Conservation (phyloP, 139 green algal genomes). For the Coelastrella sp. region DNA sequence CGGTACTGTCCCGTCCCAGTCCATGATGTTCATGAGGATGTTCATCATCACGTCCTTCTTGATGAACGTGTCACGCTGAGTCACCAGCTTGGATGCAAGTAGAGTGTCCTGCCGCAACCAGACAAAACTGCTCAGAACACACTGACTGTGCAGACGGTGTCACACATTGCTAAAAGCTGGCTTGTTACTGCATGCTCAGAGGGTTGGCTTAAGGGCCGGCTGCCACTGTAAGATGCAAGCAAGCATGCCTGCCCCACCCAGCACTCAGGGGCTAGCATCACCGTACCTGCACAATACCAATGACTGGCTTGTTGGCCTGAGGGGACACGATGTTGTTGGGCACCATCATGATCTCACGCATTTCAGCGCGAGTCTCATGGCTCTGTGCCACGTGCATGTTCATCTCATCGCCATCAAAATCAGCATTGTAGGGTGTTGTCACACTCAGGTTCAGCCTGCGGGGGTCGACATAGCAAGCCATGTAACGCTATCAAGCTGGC, state of each 20-base stretch:
- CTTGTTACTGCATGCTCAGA: too few relatives aligned
- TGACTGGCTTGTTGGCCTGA: conserved; percentile 98
- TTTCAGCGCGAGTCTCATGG: conserved; percentile 95
- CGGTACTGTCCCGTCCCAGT: conserved; percentile 96
- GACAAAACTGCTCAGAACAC: too few relatives aligned
- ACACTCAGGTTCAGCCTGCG: conserved; percentile 95
- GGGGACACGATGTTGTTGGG: conserved; percentile 97
- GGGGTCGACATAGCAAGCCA: background rate
- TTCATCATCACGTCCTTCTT: conserved; percentile 97
- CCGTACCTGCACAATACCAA: conserved; percentile 91
- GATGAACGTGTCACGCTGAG: conserved; percentile 99
- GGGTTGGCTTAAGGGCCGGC: too few relatives aligned
- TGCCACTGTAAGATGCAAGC: too few relatives aligned
- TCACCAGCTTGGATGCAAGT: conserved; percentile 93
- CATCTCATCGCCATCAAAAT: conserved; percentile 99
- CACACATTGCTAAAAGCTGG: too few relatives aligned
- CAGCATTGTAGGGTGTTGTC: conserved; percentile 99
- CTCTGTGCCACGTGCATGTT: conserved; percentile 99
- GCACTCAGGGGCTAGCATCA: background rate
- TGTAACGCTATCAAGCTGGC: too few relatives aligned
- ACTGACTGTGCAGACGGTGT: too few relatives aligned
- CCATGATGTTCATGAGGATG: conserved; percentile 94
- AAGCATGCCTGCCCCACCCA: too few relatives aligned
- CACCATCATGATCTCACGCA: conserved; percentile 98
- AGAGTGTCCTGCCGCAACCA: conserved; percentile 90